Evolutionary conservation across 2,329 filamentous ascomycete species (phyloP).

Genomic region (Aspergillus fructus): DNA sequence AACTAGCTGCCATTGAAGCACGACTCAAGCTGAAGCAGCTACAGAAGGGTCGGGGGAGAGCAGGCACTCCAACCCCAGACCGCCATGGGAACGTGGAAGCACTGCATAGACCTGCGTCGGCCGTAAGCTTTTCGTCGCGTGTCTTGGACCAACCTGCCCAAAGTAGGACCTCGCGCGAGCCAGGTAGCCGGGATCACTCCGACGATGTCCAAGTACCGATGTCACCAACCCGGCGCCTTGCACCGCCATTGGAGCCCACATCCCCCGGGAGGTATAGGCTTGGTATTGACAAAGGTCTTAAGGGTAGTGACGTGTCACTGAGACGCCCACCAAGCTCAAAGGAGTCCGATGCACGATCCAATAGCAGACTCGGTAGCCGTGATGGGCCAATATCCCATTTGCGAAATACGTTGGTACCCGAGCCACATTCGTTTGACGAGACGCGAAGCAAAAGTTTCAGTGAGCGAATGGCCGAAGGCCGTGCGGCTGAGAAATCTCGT

Average conservation of each 20-base stretch:
- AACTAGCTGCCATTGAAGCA: conserved; percentile 85
- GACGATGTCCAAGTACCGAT: conserved; percentile 71
- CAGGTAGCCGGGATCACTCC: conserved; percentile 17
- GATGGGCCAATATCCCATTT: background rate
- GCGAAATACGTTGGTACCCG: background rate
- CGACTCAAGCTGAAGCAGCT: conserved; percentile 83
- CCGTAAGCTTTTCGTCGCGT: conserved; percentile 23
- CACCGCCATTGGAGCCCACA: conserved; percentile 53
- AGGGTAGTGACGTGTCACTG: conserved; percentile 77
- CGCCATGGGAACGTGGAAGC: conserved; percentile 22
- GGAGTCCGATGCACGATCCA: conserved; percentile 27
- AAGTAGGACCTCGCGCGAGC: conserved; percentile 15
- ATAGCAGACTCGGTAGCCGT: conserved; percentile 26
- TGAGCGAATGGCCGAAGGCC: conserved; percentile 75
- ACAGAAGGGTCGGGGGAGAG: conserved; percentile 55
- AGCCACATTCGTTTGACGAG: conserved; percentile 23
- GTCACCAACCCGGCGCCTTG: conserved; percentile 60
- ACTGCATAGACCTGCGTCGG: conserved; percentile 25
- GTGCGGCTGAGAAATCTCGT: conserved; percentile 39
- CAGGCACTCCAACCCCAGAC: conserved; percentile 22
- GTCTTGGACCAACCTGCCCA: conserved; percentile 17
- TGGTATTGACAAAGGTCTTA: conserved; percentile 86
- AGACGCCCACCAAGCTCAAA: conserved; percentile 60
- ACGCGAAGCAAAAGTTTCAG: conserved; percentile 66
- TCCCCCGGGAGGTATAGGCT: conserved; percentile 79